Base-by-base conservation (phyloP, 2,329 filamentous ascomycete genomes). In the Zymoseptoria ardabiliae region DNA sequence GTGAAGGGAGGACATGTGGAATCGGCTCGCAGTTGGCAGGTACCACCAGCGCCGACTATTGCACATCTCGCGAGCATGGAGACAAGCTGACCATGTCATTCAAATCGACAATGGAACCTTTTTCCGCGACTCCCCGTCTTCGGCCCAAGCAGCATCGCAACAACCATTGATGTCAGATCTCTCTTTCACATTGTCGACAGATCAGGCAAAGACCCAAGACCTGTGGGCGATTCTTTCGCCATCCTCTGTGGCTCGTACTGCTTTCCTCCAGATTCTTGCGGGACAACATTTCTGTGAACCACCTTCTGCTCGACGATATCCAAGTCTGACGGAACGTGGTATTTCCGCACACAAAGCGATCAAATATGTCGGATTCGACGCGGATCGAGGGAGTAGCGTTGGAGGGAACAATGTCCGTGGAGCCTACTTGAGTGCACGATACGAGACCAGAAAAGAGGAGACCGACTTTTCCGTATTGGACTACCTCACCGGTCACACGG, bases 291-390 rank as follows among this genome's bases (percentile, higher is more conserved):
- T 96, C 30, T 89, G 85, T 71, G 77, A 89, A 6, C 93, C 93
- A 4, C 87, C 91, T 0, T 82, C 79, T 3, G 87, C 90, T 1
- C 83, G 92, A 52, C 85, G 85, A 6, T 97, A 86, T 70, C 94
- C 94, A 0, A 89, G 88, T 70, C 81, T 97, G 2, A 82, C 87
- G 1, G 64, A 67, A 3, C 13, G 84, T 82, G 2, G 80, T 83
- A 53, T 80, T 76, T 67, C 79, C 79, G 84, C 88, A 0, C 79
- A 79, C 11, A 80, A 81, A 64, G 91, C 91, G 0, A 88, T 99
- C 59, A 86, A 87, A 66, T 93, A 96, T 78, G 91, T 97, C 9
- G 93, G 94, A 0, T 97, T 97, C 70, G 89, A 91, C 69, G 85
- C 85, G 2, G 89, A 92, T 66, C 81, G 85, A 23, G 81, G 81